These are phyloP conservation scores for Komagataea norvegica DNA, from an alignment of 1,139 yeast species.

Conservation along the genomic window DNA sequence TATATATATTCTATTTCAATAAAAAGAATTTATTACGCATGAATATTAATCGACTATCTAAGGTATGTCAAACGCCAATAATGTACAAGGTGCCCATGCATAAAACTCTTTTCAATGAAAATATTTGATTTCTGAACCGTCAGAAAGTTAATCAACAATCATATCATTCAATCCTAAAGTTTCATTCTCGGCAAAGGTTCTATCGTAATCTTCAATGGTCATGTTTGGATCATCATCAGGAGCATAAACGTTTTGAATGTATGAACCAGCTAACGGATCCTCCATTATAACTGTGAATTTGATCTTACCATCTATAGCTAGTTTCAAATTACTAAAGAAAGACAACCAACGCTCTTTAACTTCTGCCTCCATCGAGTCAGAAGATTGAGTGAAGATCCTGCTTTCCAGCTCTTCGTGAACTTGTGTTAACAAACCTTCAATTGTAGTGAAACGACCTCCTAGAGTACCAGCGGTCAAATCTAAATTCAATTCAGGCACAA, in stretches of 20 bases:
- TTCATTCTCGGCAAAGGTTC: constrained; percentile 85
- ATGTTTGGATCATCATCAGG: constrained; percentile 98
- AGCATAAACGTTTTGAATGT: constrained; percentile 95
- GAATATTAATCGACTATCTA: too few species aligned
- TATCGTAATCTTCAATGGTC: constrained; percentile 83
- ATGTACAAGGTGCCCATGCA: constrained; percentile 1
- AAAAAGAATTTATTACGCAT: too few species aligned
- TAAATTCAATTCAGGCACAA: constrained; percentile 80
- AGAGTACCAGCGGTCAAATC: constrained; percentile 95
- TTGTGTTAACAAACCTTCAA: constrained; percentile 88
- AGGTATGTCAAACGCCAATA: neutral
- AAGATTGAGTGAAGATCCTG: constrained; percentile 79
- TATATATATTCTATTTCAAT: too few species aligned
- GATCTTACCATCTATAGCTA: constrained; percentile 79
- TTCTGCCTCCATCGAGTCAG: constrained; percentile 85
- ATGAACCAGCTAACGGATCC: constrained; percentile 93
- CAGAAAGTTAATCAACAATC: too few species aligned
- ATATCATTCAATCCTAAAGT: constrained; percentile 88
- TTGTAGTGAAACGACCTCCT: constrained; percentile 96
- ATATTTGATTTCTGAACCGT: too few species aligned
- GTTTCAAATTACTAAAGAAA: constrained; percentile 69
- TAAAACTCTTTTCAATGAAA: too few species aligned
- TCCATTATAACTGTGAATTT: constrained; percentile 84
- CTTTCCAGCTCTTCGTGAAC: constrained; percentile 85
- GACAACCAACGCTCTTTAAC: constrained; percentile 75